Evolutionary conservation across 75 land plant species (phyloP).

Genomic region (Selaginella moellendorffii): DNA sequence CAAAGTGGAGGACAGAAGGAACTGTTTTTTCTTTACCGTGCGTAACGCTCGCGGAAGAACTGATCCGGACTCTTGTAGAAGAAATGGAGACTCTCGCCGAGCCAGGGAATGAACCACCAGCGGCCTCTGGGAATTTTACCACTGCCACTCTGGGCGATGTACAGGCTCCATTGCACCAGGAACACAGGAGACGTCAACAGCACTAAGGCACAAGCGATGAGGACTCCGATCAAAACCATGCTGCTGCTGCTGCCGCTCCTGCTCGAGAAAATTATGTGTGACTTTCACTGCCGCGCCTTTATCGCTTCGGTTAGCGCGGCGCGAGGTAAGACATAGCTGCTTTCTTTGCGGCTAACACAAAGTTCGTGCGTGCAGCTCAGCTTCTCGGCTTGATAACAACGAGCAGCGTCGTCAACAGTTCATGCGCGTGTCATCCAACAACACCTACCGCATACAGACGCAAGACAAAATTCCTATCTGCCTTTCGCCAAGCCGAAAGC

Average conservation of each 20-base stretch:
- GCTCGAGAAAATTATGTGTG: neutral
- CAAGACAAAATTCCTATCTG: too few species aligned
- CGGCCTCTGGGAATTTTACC: neutral
- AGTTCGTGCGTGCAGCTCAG: neutral
- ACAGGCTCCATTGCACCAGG: neutral
- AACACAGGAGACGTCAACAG: neutral
- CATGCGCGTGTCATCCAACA: neutral
- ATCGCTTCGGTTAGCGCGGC: too few species aligned
- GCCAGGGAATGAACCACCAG: neutral
- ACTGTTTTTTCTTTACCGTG: too few species aligned
- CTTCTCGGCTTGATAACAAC: too few species aligned
- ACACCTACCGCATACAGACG: too few species aligned
- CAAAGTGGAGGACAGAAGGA: too few species aligned
- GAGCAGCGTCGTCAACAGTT: too few species aligned
- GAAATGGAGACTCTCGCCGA: slow-evolving; percentile 6
- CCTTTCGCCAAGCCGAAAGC: too few species aligned
- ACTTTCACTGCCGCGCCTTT: too few species aligned
- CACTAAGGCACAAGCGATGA: neutral
- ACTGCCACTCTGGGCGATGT: neutral
- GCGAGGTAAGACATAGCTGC: too few species aligned
- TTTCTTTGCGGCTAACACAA: neutral
- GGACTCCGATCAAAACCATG: neutral
- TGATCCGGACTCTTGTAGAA: neutral
- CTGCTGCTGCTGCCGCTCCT: neutral
- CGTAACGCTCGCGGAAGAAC: neutral